Percentiles rank a stretch among this genome's conserved stretches.
phyloP scores from a whole-genome alignment of 208 protist genomes.

The Porcisia hertigi region DNA sequence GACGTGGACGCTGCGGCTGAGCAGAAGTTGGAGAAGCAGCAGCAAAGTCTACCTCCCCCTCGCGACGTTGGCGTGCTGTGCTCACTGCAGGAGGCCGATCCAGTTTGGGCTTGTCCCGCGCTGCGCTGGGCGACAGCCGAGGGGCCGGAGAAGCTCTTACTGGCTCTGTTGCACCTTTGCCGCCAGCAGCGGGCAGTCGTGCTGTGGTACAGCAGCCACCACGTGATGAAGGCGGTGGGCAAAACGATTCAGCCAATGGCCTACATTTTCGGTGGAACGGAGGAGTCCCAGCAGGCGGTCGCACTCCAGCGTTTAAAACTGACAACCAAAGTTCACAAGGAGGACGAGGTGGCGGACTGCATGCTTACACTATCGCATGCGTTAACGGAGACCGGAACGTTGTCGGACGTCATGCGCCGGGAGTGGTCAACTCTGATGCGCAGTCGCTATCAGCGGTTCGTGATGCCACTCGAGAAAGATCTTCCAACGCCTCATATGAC shows the following conservation, averaged over 20 bases:
- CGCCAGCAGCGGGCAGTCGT: slow-evolving; percentile 33
- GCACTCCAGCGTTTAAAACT: slow-evolving; percentile 30
- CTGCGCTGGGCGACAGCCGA: slow-evolving; percentile 48
- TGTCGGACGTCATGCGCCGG: slow-evolving; percentile 15
- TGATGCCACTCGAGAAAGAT: slow-evolving; percentile 55
- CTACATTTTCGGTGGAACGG: slow-evolving; percentile 41
- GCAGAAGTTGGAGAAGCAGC: slow-evolving; percentile 1
- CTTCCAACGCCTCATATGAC: slow-evolving; percentile 46
- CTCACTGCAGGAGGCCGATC: slow-evolving; percentile 19
- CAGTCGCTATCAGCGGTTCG: slow-evolving; percentile 48
- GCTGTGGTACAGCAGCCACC: slow-evolving; percentile 45
- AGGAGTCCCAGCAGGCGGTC: slow-evolving; percentile 33
- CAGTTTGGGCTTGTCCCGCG: slow-evolving; percentile 36
- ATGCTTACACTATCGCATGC: slow-evolving; percentile 7
- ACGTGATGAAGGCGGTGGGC: slow-evolving; percentile 33
- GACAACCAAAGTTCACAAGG: slow-evolving; percentile 40
- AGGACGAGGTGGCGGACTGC: slow-evolving; percentile 32
- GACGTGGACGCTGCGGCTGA: slow-evolving; percentile 29
- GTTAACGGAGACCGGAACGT: neutral
- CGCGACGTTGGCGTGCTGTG: slow-evolving; percentile 34
- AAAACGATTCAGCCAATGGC: slow-evolving; percentile 44
- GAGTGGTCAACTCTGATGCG: slow-evolving; percentile 54
- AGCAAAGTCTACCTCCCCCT: neutral
- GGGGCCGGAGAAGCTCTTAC: slow-evolving; percentile 41
- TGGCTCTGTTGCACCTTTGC: slow-evolving; percentile 25